phyloP scores from a whole-genome alignment of 768 basidiomycete genomes.

The Amanita subjunquillea region DNA sequence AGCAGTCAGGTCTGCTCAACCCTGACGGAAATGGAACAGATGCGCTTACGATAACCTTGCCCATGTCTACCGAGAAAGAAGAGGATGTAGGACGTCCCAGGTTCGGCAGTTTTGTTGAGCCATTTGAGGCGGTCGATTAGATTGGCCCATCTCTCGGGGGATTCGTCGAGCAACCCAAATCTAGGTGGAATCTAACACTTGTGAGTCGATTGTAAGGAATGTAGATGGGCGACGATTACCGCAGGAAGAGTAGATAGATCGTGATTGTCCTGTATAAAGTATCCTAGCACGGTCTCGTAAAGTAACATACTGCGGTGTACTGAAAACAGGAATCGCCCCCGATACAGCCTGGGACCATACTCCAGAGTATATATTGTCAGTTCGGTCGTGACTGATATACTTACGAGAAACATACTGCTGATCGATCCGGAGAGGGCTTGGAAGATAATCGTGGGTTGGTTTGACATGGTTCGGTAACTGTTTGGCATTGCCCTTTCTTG shows the following conservation, averaged over 20 bases:
- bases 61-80: slow-evolving; percentile 64
- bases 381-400: no score
- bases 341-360: no score
- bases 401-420: no score
- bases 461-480: no score
- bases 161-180: slow-evolving; percentile 49
- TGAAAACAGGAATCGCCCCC: no score
- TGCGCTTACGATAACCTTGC: slow-evolving; percentile 55
- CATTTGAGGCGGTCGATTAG: slow-evolving; percentile 29
- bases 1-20: not conserved
- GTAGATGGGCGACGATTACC: slow-evolving; percentile 7
- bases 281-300: no score
- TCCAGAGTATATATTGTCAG: no score
- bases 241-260: slow-evolving; percentile 1
- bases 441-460: no score
- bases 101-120: slow-evolving; percentile 32
- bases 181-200: slow-evolving; percentile 35
- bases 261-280: no score
- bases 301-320: no score
- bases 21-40: not conserved
- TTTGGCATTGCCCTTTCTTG: no score
- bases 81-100: slow-evolving; percentile 43
- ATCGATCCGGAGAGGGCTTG: no score
- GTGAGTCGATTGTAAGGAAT: not conserved
- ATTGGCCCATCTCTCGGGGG: slow-evolving; percentile 36